A percentile compares a stretch with the other conserved stretches of the same genome.
phyloP scores from a whole-genome alignment of 768 basidiomycete species.

The Suillus sp. region DNA sequence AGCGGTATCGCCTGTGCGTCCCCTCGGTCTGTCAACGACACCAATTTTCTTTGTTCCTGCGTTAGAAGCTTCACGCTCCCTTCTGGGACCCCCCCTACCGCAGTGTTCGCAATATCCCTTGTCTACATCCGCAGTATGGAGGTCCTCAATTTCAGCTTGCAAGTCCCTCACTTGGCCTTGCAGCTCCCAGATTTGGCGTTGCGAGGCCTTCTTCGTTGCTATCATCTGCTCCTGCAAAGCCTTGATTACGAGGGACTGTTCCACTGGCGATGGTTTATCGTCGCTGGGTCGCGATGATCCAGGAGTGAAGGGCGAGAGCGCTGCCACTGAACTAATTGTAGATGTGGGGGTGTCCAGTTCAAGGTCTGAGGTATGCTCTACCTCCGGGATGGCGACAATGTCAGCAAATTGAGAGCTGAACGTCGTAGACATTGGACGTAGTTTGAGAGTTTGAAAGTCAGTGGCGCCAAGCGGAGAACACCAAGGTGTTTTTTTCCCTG shows the following conservation, averaged over 20 bases:
- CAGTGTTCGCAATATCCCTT: constrained; percentile 59
- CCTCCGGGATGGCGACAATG: constrained; percentile 33
- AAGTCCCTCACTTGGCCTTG: constrained; percentile 74
- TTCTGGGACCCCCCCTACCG: constrained; percentile 47
- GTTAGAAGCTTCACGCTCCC: constrained; percentile 16
- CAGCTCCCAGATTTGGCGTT: constrained; percentile 73
- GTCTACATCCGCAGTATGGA: constrained; percentile 42
- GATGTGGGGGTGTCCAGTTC: constrained; percentile 57
- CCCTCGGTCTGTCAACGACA: constrained; percentile 65
- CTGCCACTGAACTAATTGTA: constrained; percentile 39
- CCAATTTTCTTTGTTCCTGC: constrained; percentile 33
- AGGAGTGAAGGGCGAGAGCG: constrained; percentile 52
- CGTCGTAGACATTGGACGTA: constrained; percentile 75
- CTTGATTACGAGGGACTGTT: constrained; percentile 49
- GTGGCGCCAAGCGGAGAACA: constrained; percentile 68
- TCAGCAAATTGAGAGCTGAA: constrained; percentile 72
- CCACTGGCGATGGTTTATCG: constrained; percentile 37
- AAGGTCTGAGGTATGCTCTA: constrained; percentile 36
- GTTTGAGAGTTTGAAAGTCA: constrained; percentile 65
- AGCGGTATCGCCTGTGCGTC: constrained; percentile 63
- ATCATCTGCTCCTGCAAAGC: constrained; percentile 63
- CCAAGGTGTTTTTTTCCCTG: constrained; percentile 39
- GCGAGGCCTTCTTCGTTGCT: constrained; percentile 63
- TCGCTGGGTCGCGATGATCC: constrained; percentile 35
- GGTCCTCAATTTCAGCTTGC: constrained; percentile 64